A percentile compares a stretch with the other conserved stretches of the same genome.
Conservation (phyloP, 345 rosid genomes). For the Eucalyptus curtisii region DNA sequence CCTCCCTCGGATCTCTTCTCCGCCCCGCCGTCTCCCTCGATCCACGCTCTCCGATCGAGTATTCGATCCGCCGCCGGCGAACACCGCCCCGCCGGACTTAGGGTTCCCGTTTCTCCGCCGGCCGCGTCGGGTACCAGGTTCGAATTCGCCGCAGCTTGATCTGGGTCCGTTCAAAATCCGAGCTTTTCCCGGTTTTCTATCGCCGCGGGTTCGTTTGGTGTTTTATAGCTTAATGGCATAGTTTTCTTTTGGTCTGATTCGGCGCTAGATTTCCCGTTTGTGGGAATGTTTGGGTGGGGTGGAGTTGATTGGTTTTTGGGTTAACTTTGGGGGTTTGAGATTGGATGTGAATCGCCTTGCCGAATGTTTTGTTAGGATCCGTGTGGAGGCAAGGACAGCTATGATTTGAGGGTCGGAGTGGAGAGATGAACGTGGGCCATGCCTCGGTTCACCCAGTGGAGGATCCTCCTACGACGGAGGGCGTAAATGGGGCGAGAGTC, state of each 20-base stretch:
- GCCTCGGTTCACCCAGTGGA: slow-evolving; percentile 71
- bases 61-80: not conserved
- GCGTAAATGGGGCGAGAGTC: slow-evolving; percentile 26
- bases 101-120: not conserved
- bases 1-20: not conserved
- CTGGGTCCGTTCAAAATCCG: not conserved
- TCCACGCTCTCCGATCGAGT: not conserved
- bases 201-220: not conserved
- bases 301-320: not conserved
- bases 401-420: slow-evolving; percentile 20
- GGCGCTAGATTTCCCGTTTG: not conserved
- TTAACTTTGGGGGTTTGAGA: not conserved
- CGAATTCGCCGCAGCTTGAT: not conserved
- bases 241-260: not conserved
- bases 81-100: not conserved
- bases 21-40: not conserved
- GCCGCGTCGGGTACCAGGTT: not conserved
- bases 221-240: not conserved
- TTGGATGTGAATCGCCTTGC: not conserved
- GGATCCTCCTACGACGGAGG: slow-evolving; percentile 44
- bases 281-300: not conserved
- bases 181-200: not conserved
- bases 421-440: slow-evolving; percentile 83
- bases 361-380: not conserved
- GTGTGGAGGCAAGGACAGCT: not conserved